phyloP scores from a whole-genome alignment of 495 filamentous ascomycete species.

The Aspergillus taichungensis region DNA sequence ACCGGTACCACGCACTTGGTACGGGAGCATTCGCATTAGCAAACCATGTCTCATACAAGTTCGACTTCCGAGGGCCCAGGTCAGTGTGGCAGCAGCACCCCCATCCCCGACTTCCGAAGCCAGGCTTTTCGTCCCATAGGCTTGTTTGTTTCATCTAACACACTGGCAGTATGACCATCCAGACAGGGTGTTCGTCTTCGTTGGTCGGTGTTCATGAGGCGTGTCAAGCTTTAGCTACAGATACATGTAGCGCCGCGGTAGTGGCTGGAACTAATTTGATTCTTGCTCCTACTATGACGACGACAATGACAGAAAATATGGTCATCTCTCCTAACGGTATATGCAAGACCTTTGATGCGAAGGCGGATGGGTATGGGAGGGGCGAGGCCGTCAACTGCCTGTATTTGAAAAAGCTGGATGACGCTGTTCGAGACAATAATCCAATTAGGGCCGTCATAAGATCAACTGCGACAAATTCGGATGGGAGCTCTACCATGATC shows the following conservation, averaged over 20 bases:
- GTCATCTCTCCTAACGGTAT: background rate
- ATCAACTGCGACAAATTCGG: conserved; percentile 20
- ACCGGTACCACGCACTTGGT: conserved; percentile 32
- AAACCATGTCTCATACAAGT: conserved; percentile 23
- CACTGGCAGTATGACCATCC: no score
- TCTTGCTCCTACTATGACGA: conserved; percentile 9
- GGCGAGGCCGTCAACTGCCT: conserved; percentile 30
- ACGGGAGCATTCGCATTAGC: conserved; percentile 15
- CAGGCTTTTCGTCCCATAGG: no score
- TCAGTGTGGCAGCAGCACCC: no score
- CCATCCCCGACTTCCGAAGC: no score
- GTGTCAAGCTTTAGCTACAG: conserved; percentile 21
- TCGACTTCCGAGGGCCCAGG: conserved; percentile 24
- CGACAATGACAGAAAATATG: no score
- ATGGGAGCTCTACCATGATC: conserved; percentile 36
- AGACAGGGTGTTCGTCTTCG: conserved; percentile 38
- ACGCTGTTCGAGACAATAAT: conserved; percentile 22
- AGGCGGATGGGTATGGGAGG: conserved; percentile 34
- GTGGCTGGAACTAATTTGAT: conserved; percentile 19
- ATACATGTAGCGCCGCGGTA: conserved; percentile 22
- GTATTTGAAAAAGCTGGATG: conserved; percentile 22
- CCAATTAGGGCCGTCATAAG: conserved; percentile 24
- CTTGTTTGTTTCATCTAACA: no score
- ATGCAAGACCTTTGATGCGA: conserved; percentile 11
- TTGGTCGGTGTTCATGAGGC: conserved; percentile 38